Percentiles rank a stretch among this genome's conserved stretches.
Evolutionary conservation across 208 protist genomes (phyloP).

Genomic region (Balamuthia mandrillaris): DNA sequence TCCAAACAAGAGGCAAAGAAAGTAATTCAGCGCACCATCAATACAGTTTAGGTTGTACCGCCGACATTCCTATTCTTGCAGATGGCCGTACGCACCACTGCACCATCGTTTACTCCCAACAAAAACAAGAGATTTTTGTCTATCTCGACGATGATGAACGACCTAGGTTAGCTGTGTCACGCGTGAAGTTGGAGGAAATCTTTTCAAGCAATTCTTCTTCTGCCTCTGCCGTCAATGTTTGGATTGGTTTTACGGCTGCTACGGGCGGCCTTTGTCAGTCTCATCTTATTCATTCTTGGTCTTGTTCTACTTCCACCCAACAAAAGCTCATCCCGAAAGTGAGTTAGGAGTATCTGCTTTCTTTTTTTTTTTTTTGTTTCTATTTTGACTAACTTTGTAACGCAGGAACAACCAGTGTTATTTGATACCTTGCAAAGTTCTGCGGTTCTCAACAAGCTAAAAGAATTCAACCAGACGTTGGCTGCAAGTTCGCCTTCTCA

Average conservation of each 20-base stretch:
- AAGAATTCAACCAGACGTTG: too few species aligned
- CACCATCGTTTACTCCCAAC: neutral
- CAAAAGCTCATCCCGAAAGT: too few species aligned
- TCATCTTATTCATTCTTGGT: slow-evolving; percentile 19
- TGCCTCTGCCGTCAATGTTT: neutral
- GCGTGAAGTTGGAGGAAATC: neutral
- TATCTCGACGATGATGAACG: neutral
- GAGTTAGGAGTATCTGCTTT: too few species aligned
- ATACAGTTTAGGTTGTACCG: neutral
- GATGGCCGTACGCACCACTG: neutral
- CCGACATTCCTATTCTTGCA: neutral
- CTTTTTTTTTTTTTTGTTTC: too few species aligned
- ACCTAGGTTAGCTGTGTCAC: neutral
- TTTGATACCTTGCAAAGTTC: too few species aligned
- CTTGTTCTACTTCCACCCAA: too few species aligned
- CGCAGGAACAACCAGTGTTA: too few species aligned
- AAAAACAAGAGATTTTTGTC: neutral
- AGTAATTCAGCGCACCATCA: slow-evolving; percentile 43
- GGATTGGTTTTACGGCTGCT: slow-evolving; percentile 43
- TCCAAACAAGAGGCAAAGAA: neutral
- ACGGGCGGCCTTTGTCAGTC: slow-evolving; percentile 49
- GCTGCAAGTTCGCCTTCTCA: too few species aligned
- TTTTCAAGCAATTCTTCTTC: neutral
- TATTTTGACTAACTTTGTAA: too few species aligned
- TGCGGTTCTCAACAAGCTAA: too few species aligned